Base-by-base conservation (phyloP, 2,329 filamentous ascomycete genomes). In the Apiospora saccharicola region DNA sequence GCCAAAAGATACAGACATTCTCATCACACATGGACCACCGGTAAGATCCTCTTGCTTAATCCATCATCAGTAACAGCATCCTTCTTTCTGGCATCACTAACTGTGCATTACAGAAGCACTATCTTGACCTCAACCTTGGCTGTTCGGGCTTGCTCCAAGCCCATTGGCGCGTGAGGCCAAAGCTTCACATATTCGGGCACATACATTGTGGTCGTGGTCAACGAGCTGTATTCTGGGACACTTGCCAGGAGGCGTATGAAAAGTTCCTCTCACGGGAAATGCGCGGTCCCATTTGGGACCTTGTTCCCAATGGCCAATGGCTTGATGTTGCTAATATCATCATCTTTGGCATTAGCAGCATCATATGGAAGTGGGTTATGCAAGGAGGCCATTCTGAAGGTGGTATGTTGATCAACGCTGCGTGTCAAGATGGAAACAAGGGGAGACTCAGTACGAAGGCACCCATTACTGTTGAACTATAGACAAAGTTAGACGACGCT, bases 111-210 rank as follows among this genome's bases (percentile, higher is more conserved):
- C 72, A 90, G 86, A 90, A 90, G 80, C 86, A 90, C 78, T 94
- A 97, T 79, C 85, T 91, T 46, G 92, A 92, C 75, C 87, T 90
- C 69, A 90, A 87, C 3, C 83, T 94, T 64, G 94, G 94, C 71
- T 95, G 93, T 75, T 89, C 90, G 8, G 87, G 89, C 71, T 86
- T 97, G 7, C 86, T 96, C 7, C 82, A 86, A 19, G 94, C 97
- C 78, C 82, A 93, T 24, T 94, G 92, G 90, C 89, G 92, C 47
- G 90, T 94, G 14, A 90, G 89, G 74, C 95, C 95, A 0, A 85
- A 85, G 16, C 84, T 97, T 19, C 94, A 97, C 81, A 88, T 97
- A 68, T 97, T 96, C 80, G 95, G 94, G 0, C 95, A 98, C 81
- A 88, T 95, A 34, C 95, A 98, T 83, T 92, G 88, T 78, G 93